Percentiles rank a stretch among this genome's conserved stretches.
These are phyloP conservation scores for Heritiera littoralis DNA, from an alignment of 345 rosid genomes.

Conservation along the genomic window DNA sequence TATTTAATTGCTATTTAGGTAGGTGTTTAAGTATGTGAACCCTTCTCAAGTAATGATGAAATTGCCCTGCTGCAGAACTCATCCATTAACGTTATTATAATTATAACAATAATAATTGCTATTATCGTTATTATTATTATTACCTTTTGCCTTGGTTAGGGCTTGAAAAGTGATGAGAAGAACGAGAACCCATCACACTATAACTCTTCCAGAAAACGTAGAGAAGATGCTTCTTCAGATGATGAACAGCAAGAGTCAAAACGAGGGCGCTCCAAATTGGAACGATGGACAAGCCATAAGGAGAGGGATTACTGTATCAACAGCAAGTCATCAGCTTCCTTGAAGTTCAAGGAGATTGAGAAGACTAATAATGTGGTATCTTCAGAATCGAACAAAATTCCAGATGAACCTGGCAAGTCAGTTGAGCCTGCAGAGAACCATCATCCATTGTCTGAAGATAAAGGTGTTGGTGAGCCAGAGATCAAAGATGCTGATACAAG, in stretches of 20 bases:
- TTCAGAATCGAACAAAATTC: constrained; percentile 38
- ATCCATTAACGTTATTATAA: constrained; percentile 10
- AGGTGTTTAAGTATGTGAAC: background rate
- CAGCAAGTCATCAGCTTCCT: constrained; percentile 61
- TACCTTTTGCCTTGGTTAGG: constrained; percentile 43
- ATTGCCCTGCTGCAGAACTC: constrained; percentile 16
- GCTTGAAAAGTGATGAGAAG: constrained; percentile 49
- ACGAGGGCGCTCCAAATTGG: constrained; percentile 86
- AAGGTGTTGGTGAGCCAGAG: constrained; percentile 47
- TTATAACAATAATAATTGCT: background rate
- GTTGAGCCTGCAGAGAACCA: constrained; percentile 43
- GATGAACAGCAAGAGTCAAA: constrained; percentile 77
- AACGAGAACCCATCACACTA: constrained; percentile 41
- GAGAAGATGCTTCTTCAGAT: constrained; percentile 67
- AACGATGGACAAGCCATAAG: constrained; percentile 94
- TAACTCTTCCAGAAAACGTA: constrained; percentile 54
- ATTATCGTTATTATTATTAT: constrained; percentile 29
- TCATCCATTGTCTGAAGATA: constrained; percentile 45
- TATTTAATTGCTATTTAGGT: background rate
- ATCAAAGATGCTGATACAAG: constrained; percentile 57
- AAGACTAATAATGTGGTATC: constrained; percentile 43
- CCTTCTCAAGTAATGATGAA: background rate
- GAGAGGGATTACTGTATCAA: constrained; percentile 67
- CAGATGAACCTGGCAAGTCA: constrained; percentile 39
- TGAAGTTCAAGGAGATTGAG: constrained; percentile 60